These are phyloP conservation scores for Trichoderma semiorbis DNA, from an alignment of 2,329 filamentous ascomycete genomes.

Conservation along the genomic window DNA sequence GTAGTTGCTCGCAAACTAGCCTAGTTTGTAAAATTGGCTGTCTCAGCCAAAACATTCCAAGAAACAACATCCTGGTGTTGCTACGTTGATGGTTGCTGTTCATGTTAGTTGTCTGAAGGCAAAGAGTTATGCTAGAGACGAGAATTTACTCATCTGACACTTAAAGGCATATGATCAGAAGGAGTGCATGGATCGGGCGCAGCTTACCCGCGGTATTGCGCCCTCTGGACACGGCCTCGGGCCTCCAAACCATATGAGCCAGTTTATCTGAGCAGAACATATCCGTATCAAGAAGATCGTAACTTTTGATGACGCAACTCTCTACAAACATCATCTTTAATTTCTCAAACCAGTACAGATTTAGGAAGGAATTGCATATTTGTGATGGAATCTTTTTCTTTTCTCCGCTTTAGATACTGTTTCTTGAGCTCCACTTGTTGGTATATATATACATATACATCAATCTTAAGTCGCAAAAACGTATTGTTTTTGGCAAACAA, in stretches of 20 bases:
- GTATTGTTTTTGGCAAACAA: background rate
- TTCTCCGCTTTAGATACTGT: background rate
- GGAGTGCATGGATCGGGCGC: background rate
- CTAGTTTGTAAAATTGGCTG: background rate
- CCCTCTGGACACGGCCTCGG: background rate
- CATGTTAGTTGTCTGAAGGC: background rate
- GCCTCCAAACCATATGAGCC: background rate
- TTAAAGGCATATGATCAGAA: background rate
- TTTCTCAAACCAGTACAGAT: background rate
- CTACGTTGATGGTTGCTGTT: background rate
- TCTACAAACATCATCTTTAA: background rate
- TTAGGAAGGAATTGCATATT: background rate
- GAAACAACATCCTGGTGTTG: background rate
- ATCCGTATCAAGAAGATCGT: background rate
- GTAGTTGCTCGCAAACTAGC: background rate
- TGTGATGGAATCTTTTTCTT: background rate
- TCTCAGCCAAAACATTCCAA: background rate
- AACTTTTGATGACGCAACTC: background rate
- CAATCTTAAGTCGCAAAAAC: background rate
- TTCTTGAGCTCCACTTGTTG: background rate
- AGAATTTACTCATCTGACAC: background rate
- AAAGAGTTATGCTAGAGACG: fast-evolving
- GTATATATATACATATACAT: background rate
- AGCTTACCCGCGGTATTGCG: background rate
- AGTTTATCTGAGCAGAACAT: background rate